Evolutionary conservation across 768 basidiomycete genomes (phyloP).

Genomic region (Coprinopsis marcescibilis): DNA sequence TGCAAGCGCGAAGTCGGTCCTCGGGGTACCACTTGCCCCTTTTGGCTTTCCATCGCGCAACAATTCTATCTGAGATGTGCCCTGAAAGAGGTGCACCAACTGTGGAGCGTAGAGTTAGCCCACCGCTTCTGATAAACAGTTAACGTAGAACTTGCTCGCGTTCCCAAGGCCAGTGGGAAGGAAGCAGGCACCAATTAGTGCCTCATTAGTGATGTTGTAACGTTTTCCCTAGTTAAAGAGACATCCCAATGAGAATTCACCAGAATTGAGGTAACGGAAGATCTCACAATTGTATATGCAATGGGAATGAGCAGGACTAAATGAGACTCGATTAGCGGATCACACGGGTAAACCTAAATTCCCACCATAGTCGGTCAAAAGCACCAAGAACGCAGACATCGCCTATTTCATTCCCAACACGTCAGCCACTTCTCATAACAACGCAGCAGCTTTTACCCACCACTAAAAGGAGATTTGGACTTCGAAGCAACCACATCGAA

Average conservation of each 20-base stretch:
- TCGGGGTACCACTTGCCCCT: slow-evolving; percentile 62
- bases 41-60: slow-evolving; percentile 40
- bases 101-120: slow-evolving; percentile 19
- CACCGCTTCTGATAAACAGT: not conserved
- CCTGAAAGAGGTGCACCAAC: slow-evolving; percentile 60
- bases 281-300: slow-evolving; percentile 60
- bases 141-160: slow-evolving; percentile 35
- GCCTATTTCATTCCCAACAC: slow-evolving; percentile 11
- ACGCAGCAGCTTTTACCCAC: slow-evolving; percentile 34
- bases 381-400: slow-evolving; percentile 20
- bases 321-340: not conserved
- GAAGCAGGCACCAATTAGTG: slow-evolving; percentile 54
- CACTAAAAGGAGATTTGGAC: slow-evolving; percentile 49
- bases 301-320: slow-evolving; percentile 53
- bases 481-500: slow-evolving; percentile 40
- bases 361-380: slow-evolving; percentile 34
- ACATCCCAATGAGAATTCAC: not conserved
- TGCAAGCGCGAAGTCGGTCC: slow-evolving; percentile 53
- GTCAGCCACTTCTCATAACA: not conserved
- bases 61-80: slow-evolving; percentile 47
- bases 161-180: slow-evolving; percentile 56
- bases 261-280: not conserved
- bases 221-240: slow-evolving; percentile 39
- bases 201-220: slow-evolving; percentile 53
- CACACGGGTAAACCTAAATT: not conserved